Percentiles rank a stretch among this genome's conserved stretches.
Evolutionary conservation across 495 filamentous ascomycete genomes (phyloP).

Genomic region (Cercophora newfieldiana): DNA sequence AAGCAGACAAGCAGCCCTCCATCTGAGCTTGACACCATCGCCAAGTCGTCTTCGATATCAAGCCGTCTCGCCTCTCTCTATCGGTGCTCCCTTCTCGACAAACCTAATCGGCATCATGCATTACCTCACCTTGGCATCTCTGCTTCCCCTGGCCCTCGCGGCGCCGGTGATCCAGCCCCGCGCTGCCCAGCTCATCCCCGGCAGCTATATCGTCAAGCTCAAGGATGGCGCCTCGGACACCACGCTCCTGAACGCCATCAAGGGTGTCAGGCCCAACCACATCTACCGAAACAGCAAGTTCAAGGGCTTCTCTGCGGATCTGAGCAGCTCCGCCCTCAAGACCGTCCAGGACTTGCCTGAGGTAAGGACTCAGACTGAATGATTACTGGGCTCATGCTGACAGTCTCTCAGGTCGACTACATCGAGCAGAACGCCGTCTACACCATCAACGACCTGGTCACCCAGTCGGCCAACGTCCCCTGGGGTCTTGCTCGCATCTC

Average conservation of each 20-base stretch:
- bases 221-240: slow-evolving; percentile 44
- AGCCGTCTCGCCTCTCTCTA: not conserved
- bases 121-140: slow-evolving; percentile 17
- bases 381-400: not conserved
- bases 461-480: slow-evolving; percentile 50
- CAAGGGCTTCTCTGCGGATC: slow-evolving; percentile 44
- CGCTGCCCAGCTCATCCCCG: slow-evolving; percentile 40
- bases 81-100: not conserved
- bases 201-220: slow-evolving; percentile 58
- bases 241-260: slow-evolving; percentile 37
- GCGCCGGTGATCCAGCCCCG: slow-evolving; percentile 37
- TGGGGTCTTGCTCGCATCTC: slow-evolving; percentile 65
- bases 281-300: slow-evolving; percentile 41
- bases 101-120: slow-evolving; percentile 12
- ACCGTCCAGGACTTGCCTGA: slow-evolving; percentile 45
- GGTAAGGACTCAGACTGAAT: slow-evolving; percentile 17
- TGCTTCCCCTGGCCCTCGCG: slow-evolving; percentile 27
- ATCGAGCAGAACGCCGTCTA: slow-evolving; percentile 52
- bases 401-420: slow-evolving; percentile 44
- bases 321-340: slow-evolving; percentile 39
- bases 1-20: slow-evolving; percentile 11
- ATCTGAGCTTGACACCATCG: not conserved
- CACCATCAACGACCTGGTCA: slow-evolving; percentile 38
- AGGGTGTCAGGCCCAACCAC: slow-evolving; percentile 34
- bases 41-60: not conserved